Base-by-base conservation (phyloP, 2,329 filamentous ascomycete genomes). In the Cytospora piceae region DNA sequence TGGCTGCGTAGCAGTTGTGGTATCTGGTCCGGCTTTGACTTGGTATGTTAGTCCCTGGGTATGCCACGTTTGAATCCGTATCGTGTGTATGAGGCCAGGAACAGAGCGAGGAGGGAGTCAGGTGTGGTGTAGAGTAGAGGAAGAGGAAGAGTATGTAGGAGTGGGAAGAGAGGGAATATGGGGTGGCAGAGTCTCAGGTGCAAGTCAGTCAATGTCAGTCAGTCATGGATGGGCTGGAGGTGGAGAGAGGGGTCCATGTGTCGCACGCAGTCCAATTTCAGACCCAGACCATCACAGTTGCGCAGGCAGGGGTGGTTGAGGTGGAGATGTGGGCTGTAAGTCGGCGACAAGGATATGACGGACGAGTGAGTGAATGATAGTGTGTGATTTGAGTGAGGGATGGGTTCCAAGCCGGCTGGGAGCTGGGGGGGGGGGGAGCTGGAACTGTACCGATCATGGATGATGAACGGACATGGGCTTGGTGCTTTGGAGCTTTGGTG, bases 201-300 rank as follows among this genome's bases (percentile, higher is more conserved):
- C 46, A 62, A 51, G 39, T 31, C 51, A 65, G 58, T 67, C 65
- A 61, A 57, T 63, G 54, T 66, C 60, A 46, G 64, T 62, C 60
- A 39, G 58, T 58, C 46, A 59, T 59, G 58, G 54, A 53, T 61
- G 58, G 52, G 22, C 37, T 61, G 58, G 58, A 57, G 34, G 39
- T 27, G 54, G 62, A 64, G 42, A 31, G n/a, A 56, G n/a, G 56
- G 57, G 61, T 53, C 39, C 51, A 54, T 64, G 63, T 64, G 52
- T 60, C 63, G 56, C 51, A 55, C 46, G 46, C 46, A 49, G 46
- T 49, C 46, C 46, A 22, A 24, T 22, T 49, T 8, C n/a, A 49
- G 46, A 49, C 46, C 46, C 46, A 49, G 46, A 49, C 46, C 46
- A 49, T n/a, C 46, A 49, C 46, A 49, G 46, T 49, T 49, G 46